Evolutionary conservation across 1,284 basidiomycete genomes (phyloP).

Genomic region (Papiliotrema nemorosa): DNA sequence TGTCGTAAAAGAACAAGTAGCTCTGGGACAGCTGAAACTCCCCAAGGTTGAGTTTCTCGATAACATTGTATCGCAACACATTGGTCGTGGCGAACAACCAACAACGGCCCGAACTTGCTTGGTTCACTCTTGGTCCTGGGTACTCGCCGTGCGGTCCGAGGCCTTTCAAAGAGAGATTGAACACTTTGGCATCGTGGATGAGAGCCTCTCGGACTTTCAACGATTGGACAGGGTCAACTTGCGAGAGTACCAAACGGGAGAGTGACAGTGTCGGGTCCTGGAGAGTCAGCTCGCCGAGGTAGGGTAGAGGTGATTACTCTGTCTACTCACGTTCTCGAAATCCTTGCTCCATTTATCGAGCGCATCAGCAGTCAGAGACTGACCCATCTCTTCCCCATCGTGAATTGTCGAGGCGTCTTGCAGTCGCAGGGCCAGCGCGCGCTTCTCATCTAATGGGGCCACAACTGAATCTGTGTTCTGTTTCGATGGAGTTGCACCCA

Average conservation of each 20-base stretch:
- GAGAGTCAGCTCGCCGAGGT: not conserved
- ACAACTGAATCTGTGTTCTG: not conserved
- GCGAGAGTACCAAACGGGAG: slow-evolving; percentile 74
- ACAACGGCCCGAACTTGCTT: slow-evolving; percentile 80
- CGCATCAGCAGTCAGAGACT: not conserved
- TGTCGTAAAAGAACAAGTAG: slow-evolving; percentile 92
- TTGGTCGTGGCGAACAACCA: slow-evolving; percentile 91
- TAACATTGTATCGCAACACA: slow-evolving; percentile 74
- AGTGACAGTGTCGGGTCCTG: slow-evolving; percentile 62
- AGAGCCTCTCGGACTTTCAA: slow-evolving; percentile 64
- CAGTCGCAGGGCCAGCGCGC: not conserved
- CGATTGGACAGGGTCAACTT: slow-evolving; percentile 64
- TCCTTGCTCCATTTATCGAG: slow-evolving; percentile 3
- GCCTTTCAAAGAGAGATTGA: slow-evolving; percentile 70
- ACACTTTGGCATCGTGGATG: slow-evolving; percentile 72
- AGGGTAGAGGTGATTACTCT: not conserved
- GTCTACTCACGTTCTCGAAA: slow-evolving; percentile 3
- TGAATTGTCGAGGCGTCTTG: not conserved
- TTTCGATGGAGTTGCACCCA: not conserved
- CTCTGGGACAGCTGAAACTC: slow-evolving; percentile 85
- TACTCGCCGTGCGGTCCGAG: slow-evolving; percentile 51
- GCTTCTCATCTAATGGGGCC: not conserved
- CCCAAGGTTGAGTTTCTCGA: slow-evolving; percentile 77
- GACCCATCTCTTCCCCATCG: not conserved
- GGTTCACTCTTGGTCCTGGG: slow-evolving; percentile 76